These are phyloP conservation scores for Ceratocystis colombiana DNA, from an alignment of 2,329 filamentous ascomycete genomes.

Conservation along the genomic window DNA sequence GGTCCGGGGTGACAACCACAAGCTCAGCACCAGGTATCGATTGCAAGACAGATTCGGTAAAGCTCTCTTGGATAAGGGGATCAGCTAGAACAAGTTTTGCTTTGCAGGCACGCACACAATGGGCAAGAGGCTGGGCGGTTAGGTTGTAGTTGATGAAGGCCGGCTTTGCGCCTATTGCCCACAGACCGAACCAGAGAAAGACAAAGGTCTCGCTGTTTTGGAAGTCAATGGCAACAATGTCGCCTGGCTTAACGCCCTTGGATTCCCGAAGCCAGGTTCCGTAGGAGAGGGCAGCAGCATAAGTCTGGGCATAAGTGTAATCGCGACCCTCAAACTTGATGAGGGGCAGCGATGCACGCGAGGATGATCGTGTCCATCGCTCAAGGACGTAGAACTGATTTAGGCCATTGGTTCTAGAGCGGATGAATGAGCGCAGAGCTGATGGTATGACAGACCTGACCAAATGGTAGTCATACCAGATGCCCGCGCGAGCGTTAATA, in stretches of 20 bases:
- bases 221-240: slow-evolving; percentile 72
- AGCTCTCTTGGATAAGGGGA: slow-evolving; percentile 35
- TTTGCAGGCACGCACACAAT: slow-evolving; percentile 62
- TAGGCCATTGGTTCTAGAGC: slow-evolving; percentile 42
- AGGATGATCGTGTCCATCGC: slow-evolving; percentile 44
- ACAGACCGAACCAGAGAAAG: slow-evolving; percentile 66
- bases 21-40: slow-evolving; percentile 46
- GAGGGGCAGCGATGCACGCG: slow-evolving; percentile 46
- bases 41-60: slow-evolving; percentile 48
- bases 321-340: slow-evolving; percentile 57
- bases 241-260: slow-evolving; percentile 54
- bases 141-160: slow-evolving; percentile 87
- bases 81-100: slow-evolving; percentile 62
- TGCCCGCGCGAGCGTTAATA: slow-evolving; percentile 58
- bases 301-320: slow-evolving; percentile 67
- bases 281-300: slow-evolving; percentile 60
- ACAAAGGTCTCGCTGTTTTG: slow-evolving; percentile 72
- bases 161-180: slow-evolving; percentile 71
- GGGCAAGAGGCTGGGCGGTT: slow-evolving; percentile 56
- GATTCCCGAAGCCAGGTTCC: slow-evolving; percentile 62
- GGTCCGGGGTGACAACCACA: slow-evolving; percentile 49
- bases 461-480: slow-evolving; percentile 56
- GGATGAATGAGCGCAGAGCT: slow-evolving; percentile 22
- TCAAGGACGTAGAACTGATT: slow-evolving; percentile 72
- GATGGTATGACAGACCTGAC: slow-evolving; percentile 44